phyloP scores from a whole-genome alignment of 352 stramenopile genomes.

The Globisporangium okanoganense region DNA sequence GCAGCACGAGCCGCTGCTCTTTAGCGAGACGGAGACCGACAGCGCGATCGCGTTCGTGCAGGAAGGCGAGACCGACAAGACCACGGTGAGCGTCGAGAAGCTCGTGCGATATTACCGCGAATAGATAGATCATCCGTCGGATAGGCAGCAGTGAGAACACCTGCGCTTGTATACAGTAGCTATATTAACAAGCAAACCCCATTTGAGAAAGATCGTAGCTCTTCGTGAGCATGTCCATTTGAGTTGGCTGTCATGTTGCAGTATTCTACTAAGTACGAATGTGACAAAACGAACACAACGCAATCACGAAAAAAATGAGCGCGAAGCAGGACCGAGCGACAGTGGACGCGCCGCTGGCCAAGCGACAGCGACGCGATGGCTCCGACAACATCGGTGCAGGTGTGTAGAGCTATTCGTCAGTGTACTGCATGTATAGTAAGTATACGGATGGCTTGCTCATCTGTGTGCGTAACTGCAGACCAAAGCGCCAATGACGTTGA shows the following conservation, averaged over 20 bases:
- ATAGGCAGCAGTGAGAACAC: too few relatives aligned
- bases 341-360: background rate
- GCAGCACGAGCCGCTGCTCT: constrained; percentile 72
- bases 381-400: too few relatives aligned
- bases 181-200: background rate
- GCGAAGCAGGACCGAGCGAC: background rate
- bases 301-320: background rate
- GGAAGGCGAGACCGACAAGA: constrained; percentile 21
- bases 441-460: background rate
- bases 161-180: background rate
- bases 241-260: too few relatives aligned
- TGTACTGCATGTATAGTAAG: too few relatives aligned
- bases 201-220: background rate
- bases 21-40: constrained; percentile 67
- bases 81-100: constrained; percentile 51
- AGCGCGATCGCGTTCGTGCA: constrained; percentile 47
- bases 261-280: background rate
- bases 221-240: background rate
- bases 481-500: constrained; percentile 1
- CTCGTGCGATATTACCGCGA: constrained; percentile 26
- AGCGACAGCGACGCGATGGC: background rate
- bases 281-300: background rate
- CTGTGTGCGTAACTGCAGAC: background rate
- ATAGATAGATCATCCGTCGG: background rate
- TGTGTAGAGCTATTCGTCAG: background rate